Percentiles rank a stretch among this genome's conserved stretches.
Evolutionary conservation across 768 basidiomycete genomes (phyloP).

Genomic region (Leccinum barrowsii): DNA sequence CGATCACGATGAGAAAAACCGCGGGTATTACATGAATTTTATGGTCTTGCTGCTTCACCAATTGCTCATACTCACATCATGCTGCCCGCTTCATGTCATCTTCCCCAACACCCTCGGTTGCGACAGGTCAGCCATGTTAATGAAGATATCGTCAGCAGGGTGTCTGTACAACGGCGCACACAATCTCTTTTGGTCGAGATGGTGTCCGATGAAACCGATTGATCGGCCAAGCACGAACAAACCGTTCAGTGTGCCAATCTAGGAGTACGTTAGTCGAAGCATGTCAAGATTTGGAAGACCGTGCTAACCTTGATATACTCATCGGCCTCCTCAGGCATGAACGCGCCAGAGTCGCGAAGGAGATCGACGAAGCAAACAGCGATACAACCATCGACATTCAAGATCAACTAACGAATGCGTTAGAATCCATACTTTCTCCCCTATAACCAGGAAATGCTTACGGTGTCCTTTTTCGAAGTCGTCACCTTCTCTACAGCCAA

Average conservation of each 20-base stretch:
- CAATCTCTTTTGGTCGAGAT: slow-evolving; percentile 94
- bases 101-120: slow-evolving; percentile 76
- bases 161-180: slow-evolving; percentile 91
- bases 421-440: not conserved
- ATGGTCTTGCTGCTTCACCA: not conserved
- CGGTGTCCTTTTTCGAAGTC: slow-evolving; percentile 95
- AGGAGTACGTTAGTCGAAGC: not conserved
- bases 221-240: slow-evolving; percentile 96
- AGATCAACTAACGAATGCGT: slow-evolving; percentile 60
- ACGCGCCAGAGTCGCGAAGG: slow-evolving; percentile 87
- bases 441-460: slow-evolving; percentile 23
- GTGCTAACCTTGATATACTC: slow-evolving; percentile 82
- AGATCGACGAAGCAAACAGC: slow-evolving; percentile 97
- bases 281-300: not conserved
- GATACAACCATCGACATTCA: slow-evolving; percentile 96
- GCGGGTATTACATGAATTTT: slow-evolving; percentile 19
- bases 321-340: slow-evolving; percentile 92
- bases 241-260: slow-evolving; percentile 91
- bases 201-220: slow-evolving; percentile 97
- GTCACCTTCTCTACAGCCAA: slow-evolving; percentile 97
- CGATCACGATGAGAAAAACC: not conserved
- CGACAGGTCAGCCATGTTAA: slow-evolving; percentile 84
- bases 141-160: slow-evolving; percentile 94
- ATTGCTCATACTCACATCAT: slow-evolving; percentile 22
- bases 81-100: slow-evolving; percentile 14